Evolutionary conservation across 2,329 filamentous ascomycete species (phyloP), one percentile per base, ranked within the genome.

Genomic region (Aschersonia sp.): DNA sequence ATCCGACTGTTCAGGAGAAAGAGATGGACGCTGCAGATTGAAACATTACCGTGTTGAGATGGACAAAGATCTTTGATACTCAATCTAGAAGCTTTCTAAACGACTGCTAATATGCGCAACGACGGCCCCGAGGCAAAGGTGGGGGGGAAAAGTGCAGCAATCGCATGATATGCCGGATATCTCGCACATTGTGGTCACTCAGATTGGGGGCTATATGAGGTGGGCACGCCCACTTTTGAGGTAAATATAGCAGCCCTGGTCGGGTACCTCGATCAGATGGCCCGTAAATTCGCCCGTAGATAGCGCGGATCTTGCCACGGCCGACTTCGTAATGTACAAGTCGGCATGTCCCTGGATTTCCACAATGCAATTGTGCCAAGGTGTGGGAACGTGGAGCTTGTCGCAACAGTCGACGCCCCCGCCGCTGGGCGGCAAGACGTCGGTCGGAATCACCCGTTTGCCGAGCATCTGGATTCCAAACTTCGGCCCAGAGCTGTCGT

Each of bases 301-400:
- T 5, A 54, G 32, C n/a, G 55, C 55, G 35, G 48, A 39, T 2
- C 40, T 47, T 2, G 50, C 47, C 8, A 54, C 50, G 32, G 45
- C 53, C 5, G 52, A 50, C 48, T 56, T 57, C 22, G 56, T 56
- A 12, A 55, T 51, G 30, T 55, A 53, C 6, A 58, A 43, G 11
- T 43, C 47, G 3, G 50, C 32, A 31, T 53, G 51, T 6, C 51
- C 53, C 29, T 55, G 50, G 4, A 57, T 52, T 44, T 57, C 51
- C 45, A 65, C 61, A 32, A 66, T 58, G 42, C 60, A 65, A 51
- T 68, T 69, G 54, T 69, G 66, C 66, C 66, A 69, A 0, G 65
- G 66, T 1, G 66, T 69, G 1, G 66, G 66, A 5, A 68, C 57
- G 44, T 63, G 60, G 1, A 62, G 53, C 6, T 58, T 50, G 14